phyloP scores from a whole-genome alignment of 163 green algal genomes.

The Scenedesmus sp. region DNA sequence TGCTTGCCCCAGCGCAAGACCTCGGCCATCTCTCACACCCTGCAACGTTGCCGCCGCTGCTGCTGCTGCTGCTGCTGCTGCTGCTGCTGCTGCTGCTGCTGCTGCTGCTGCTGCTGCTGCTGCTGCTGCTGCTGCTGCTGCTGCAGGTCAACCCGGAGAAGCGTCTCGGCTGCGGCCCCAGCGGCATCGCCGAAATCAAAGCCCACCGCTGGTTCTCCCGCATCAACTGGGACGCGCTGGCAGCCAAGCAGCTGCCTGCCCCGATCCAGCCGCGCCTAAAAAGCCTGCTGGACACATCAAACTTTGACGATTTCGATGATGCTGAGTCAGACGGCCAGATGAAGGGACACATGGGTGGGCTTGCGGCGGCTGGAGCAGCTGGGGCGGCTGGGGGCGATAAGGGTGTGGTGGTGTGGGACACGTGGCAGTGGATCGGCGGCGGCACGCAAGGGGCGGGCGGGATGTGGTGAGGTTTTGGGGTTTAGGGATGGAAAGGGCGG shows the following conservation, averaged over 20 bases:
- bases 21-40: too few relatives aligned
- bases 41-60: too few relatives aligned
- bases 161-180: constrained; percentile 73
- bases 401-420: not conserved
- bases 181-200: constrained; percentile 79
- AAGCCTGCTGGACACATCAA: constrained; percentile 78
- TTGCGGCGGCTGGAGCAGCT: not conserved
- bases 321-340: constrained; percentile 44
- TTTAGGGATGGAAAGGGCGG: not conserved
- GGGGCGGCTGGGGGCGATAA: not conserved
- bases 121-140: not conserved
- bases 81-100: not conserved
- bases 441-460: not conserved
- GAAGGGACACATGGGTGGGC: not conserved
- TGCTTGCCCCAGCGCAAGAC: too few relatives aligned
- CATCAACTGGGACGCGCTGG: constrained; percentile 81
- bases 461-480: not conserved
- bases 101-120: not conserved
- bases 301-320: constrained; percentile 85
- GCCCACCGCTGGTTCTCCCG: constrained; percentile 81
- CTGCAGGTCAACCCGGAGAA: constrained; percentile 77
- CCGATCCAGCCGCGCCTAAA: constrained; percentile 63
- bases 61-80: not conserved
- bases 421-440: constrained; percentile 33
- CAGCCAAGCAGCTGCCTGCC: constrained; percentile 64